Percentiles rank a stretch among this genome's conserved stretches.
phyloP scores from a whole-genome alignment of 768 basidiomycete genomes.

The Boletellus sp. region DNA sequence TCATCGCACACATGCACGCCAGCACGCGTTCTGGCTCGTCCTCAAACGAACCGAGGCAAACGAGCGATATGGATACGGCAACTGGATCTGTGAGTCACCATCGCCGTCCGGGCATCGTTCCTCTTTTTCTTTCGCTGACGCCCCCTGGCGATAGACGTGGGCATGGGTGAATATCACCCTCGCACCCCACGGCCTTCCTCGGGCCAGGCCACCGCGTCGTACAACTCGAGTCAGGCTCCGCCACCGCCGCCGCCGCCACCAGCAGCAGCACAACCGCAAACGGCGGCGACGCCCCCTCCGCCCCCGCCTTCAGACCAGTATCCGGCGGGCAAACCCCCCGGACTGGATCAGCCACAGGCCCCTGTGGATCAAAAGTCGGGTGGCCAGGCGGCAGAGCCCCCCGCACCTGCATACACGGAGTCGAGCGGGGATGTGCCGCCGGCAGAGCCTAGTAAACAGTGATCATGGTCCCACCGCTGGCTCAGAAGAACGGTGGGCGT shows the following conservation, averaged over 20 bases:
- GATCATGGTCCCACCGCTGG: not conserved
- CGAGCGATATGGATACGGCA: conserved; percentile 36
- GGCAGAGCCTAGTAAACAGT: not conserved
- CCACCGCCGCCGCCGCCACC: not conserved
- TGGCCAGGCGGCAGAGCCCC: not conserved
- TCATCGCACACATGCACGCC: not conserved
- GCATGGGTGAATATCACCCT: conserved; percentile 20
- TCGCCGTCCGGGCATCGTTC: no score
- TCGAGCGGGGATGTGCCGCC: not conserved
- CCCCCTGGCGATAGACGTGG: conserved; percentile 7
- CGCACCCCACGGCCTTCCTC: no score
- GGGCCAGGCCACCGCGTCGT: no score
- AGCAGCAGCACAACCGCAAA: not conserved
- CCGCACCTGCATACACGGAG: not conserved
- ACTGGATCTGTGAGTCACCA: conserved; percentile 24
- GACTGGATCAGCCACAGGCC: not conserved
- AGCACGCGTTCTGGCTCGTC: conserved; percentile 86
- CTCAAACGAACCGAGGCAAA: conserved; percentile 80
- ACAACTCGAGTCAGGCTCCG: no score
- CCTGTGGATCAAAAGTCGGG: conserved; percentile 9
- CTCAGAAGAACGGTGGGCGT: no score
- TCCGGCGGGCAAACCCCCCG: not conserved
- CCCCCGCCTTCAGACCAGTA: not conserved
- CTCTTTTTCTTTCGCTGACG: not conserved
- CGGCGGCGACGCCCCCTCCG: not conserved